Evolutionary conservation across 2,329 filamentous ascomycete genomes (phyloP).

Genomic region (Hymenoscyphus fructigenus): DNA sequence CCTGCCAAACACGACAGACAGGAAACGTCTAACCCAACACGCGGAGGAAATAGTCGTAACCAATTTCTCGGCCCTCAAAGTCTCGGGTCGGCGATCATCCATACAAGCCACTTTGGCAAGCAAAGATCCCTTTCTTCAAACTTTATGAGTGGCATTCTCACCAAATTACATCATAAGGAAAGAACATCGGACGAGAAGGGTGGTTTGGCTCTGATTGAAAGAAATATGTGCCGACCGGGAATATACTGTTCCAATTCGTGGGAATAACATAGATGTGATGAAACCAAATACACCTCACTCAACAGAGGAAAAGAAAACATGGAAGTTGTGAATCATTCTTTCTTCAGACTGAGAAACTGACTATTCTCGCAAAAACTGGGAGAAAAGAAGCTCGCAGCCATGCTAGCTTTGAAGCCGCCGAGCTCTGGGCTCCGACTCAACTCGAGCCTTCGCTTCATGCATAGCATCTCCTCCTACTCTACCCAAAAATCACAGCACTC

Average conservation of each 20-base stretch:
- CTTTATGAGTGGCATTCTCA: not conserved
- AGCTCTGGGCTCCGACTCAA: not conserved
- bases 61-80: not conserved
- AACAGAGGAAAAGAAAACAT: not conserved
- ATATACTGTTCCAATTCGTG: too few relatives aligned
- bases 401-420: not conserved
- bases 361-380: not conserved
- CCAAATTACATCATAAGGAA: not conserved
- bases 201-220: not conserved
- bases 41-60: not conserved
- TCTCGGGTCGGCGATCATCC: not conserved
- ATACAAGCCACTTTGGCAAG: too few relatives aligned
- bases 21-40: not conserved
- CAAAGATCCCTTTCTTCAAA: not conserved
- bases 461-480: not conserved
- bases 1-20: not conserved
- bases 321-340: not conserved
- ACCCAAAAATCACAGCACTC: conserved; percentile 10
- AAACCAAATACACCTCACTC: not conserved
- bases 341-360: not conserved
- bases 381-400: not conserved
- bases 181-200: not conserved
- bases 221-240: not conserved
- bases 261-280: too few relatives aligned
- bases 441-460: not conserved